A percentile compares a stretch with the other conserved stretches of the same genome.
phyloP scores from a whole-genome alignment of 2,329 filamentous ascomycete species.

The Colletotrichum eremochloae region DNA sequence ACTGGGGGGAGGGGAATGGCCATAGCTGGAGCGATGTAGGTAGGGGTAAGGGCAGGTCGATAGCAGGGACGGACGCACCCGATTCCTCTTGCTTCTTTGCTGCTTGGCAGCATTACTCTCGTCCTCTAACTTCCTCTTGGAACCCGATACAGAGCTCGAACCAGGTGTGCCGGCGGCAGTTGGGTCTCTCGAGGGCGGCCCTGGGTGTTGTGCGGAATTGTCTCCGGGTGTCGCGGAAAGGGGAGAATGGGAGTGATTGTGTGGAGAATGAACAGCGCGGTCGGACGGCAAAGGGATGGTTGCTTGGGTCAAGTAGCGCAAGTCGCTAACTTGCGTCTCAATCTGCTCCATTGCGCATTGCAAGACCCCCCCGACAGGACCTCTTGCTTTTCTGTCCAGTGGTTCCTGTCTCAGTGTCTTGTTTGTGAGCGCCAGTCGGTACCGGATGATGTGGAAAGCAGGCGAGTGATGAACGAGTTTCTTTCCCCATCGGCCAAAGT shows the following conservation, averaged over 20 bases:
- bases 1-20: conserved; percentile 2
- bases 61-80: conserved; percentile 58
- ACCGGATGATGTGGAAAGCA: conserved; percentile 16
- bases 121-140: conserved; percentile 57
- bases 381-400: conserved; percentile 8
- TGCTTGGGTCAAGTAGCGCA: conserved; percentile 63
- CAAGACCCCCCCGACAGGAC: conserved; percentile 29
- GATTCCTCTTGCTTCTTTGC: conserved; percentile 72
- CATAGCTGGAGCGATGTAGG: neutral
- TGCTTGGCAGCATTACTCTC: conserved; percentile 60
- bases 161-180: conserved; percentile 32
- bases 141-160: conserved; percentile 36
- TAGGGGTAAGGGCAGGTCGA: neutral
- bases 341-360: conserved; percentile 64
- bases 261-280: conserved; percentile 44
- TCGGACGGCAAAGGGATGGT: conserved; percentile 48
- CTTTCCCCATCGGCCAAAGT: conserved; percentile 17
- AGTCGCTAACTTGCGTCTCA: conserved; percentile 66
- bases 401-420: neutral
- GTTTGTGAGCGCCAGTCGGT: conserved; percentile 15
- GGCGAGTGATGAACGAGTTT: conserved; percentile 39
- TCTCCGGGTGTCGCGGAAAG: conserved; percentile 58
- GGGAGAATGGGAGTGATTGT: conserved; percentile 46
- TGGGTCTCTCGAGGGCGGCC: conserved; percentile 29
- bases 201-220: conserved; percentile 59